Evolutionary conservation across 768 basidiomycete genomes (phyloP).

Genomic region (Porphyrellus cyaneotinctus): DNA sequence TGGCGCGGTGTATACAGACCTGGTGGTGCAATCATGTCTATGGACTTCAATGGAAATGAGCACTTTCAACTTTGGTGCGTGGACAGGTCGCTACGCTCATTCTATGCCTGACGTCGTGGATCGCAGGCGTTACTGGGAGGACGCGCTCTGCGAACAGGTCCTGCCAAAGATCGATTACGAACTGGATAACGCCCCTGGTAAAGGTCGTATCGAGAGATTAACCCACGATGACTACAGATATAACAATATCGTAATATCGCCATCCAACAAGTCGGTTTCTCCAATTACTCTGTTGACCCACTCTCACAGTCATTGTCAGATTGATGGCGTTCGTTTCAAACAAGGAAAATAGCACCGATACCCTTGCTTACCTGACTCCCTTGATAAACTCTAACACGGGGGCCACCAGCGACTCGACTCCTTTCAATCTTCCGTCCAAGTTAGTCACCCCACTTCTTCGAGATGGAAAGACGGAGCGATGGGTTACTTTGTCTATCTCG

Average conservation of each 20-base stretch:
- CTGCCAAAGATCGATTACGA: slow-evolving; percentile 37
- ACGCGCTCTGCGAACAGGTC: slow-evolving; percentile 21
- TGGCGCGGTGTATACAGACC: slow-evolving; percentile 37
- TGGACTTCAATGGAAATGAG: slow-evolving; percentile 41
- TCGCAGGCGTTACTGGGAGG: slow-evolving; percentile 42
- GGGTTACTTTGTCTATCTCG: slow-evolving; percentile 33
- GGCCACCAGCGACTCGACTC: slow-evolving; percentile 24
- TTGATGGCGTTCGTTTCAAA: slow-evolving; percentile 40
- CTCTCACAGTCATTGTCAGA: slow-evolving; percentile 18
- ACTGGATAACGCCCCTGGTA: slow-evolving; percentile 37
- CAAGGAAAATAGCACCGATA: slow-evolving; percentile 38
- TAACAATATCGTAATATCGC: slow-evolving; percentile 25
- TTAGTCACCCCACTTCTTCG: slow-evolving; percentile 32
- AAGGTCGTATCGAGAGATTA: slow-evolving; percentile 39
- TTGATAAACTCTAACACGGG: slow-evolving; percentile 32
- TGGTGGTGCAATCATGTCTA: slow-evolving; percentile 36
- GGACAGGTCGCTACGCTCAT: neutral
- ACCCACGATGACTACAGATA: slow-evolving; percentile 39
- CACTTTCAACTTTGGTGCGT: slow-evolving; percentile 40
- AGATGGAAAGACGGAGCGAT: slow-evolving; percentile 32
- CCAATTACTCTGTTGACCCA: neutral
- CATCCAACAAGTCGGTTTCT: slow-evolving; percentile 34
- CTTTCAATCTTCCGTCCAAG: slow-evolving; percentile 32
- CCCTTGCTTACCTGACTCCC: slow-evolving; percentile 34
- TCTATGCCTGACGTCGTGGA: neutral